Evolutionary conservation across 306 rosid species (phyloP).

Genomic region (Purshia tridentata): DNA sequence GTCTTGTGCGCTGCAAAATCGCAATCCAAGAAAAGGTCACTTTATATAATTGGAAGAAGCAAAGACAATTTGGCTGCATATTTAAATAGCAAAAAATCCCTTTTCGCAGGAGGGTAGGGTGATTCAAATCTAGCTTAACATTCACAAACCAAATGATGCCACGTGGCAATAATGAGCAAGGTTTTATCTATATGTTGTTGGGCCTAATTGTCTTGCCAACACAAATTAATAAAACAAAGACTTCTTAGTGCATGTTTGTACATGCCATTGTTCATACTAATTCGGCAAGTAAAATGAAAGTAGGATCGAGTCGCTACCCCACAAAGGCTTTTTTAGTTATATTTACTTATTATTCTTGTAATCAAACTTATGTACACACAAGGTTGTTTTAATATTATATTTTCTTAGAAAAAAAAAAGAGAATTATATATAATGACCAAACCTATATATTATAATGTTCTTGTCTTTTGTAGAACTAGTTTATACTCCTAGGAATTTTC

Average conservation of each 20-base stretch:
- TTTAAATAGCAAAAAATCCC: background rate
- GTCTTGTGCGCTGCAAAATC: constrained; percentile 13
- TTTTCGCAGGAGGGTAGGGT: background rate
- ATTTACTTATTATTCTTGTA: background rate
- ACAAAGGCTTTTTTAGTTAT: background rate
- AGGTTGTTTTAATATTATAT: background rate
- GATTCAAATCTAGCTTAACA: background rate
- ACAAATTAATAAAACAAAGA: background rate
- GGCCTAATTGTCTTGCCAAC: background rate
- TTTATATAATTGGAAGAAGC: constrained; percentile 6
- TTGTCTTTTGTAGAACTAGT: background rate
- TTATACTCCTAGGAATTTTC: constrained; percentile 10
- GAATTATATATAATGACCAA: no score
- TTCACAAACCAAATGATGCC: constrained; percentile 14
- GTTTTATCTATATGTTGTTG: constrained; percentile 9
- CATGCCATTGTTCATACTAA: background rate
- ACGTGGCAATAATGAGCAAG: background rate
- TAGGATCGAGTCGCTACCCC: constrained; percentile 3
- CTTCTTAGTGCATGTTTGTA: background rate
- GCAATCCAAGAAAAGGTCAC: constrained; percentile 4
- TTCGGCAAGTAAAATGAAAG: constrained; percentile 1
- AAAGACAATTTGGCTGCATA: background rate
- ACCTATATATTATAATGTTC: background rate
- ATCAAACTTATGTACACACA: constrained; percentile 2
- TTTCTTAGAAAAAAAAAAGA: no score